Evolutionary conservation across 2,329 filamentous ascomycete species (phyloP), one percentile per base, ranked within the genome.

Genomic region (Exophiala sideris): DNA sequence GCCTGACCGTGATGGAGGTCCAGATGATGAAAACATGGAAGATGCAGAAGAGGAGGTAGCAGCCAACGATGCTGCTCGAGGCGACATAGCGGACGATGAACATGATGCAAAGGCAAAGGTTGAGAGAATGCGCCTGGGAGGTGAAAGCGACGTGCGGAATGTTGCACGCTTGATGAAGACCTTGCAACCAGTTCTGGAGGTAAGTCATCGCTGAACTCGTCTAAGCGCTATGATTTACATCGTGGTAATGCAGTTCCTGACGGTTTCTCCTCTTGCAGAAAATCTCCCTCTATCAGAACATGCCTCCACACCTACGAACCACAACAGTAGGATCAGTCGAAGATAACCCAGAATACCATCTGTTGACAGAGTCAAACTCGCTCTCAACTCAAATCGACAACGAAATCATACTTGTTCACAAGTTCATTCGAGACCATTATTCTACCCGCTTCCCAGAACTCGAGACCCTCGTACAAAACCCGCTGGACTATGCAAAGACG

Each of bases 391-490:
- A 88, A 59, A 96, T 97, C 62, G 91, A 96, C 63, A 89, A 89
- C 67, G 92, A 97, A 71, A 88, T 97, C 42, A 88, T 88, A 33
- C 81, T 94, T 6, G 89, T 97, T 18, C 94, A 99, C 78, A 99
- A 99, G 73, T 95, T 90, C 71, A 90, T 96, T 56, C 84, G 92
- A 66, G 94, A 99, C 66, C 90, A 96, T 72, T 99, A 99, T 74
- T 96, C 91, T 8, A 81, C 88, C 14, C 84, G 92, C 57, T 99
- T 97, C 66, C 92, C 94, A 0, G 92, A 96, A 71, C 82, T 99
- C 38, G 94, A 99, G 71, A 83, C 82, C 14, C 82, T 99, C 33
- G 87, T 99, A 56, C 90, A 89, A 53, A 96, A 92, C 65, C 91
- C 94, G 1, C 80, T 97, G 47, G 90, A 96, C 68, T 99, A 96